A percentile compares a stretch with the other conserved stretches of the same genome.
These are phyloP conservation scores for Mycotypha africana DNA, from an alignment of 371 early-diverging fungal species.

Conservation along the genomic window DNA sequence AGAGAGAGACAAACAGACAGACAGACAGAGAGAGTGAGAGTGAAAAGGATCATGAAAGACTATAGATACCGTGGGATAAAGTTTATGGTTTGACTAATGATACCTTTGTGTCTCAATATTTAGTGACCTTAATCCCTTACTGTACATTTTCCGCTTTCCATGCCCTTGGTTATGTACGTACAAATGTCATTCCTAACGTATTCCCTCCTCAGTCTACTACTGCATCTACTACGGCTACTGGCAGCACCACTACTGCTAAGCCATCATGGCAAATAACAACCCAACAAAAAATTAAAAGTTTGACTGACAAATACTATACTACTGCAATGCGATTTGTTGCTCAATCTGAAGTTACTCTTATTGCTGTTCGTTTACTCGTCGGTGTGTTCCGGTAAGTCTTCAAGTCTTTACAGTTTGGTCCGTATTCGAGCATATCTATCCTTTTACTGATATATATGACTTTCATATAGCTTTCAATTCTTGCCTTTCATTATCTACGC, in stretches of 20 bases:
- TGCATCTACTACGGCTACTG: slow-evolving; percentile 2
- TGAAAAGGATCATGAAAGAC: background rate
- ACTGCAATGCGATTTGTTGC: slow-evolving; percentile 71
- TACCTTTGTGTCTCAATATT: background rate
- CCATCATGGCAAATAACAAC: slow-evolving; percentile 51
- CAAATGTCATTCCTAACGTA: slow-evolving; percentile 66
- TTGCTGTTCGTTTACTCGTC: slow-evolving; percentile 67
- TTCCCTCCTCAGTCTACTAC: slow-evolving; percentile 56
- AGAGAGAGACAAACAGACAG: too few species aligned
- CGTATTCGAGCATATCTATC: too few species aligned
- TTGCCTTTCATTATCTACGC: slow-evolving; percentile 74
- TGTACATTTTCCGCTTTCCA: slow-evolving; percentile 84
- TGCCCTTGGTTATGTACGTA: slow-evolving; percentile 70
- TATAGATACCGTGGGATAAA: too few species aligned
- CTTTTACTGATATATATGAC: background rate
- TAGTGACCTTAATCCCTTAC: slow-evolving; percentile 82
- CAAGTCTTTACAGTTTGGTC: too few species aligned
- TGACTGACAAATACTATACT: slow-evolving; percentile 67
- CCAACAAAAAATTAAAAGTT: slow-evolving; percentile 54
- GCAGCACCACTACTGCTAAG: slow-evolving; percentile 39
- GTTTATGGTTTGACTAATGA: too few species aligned
- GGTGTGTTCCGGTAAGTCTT: slow-evolving; percentile 61
- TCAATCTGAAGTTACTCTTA: slow-evolving; percentile 72
- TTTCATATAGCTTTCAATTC: slow-evolving; percentile 60
- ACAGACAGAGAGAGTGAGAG: too few species aligned